phyloP scores from a whole-genome alignment of 1,284 basidiomycete species.

The Ganoderma multipileum region DNA sequence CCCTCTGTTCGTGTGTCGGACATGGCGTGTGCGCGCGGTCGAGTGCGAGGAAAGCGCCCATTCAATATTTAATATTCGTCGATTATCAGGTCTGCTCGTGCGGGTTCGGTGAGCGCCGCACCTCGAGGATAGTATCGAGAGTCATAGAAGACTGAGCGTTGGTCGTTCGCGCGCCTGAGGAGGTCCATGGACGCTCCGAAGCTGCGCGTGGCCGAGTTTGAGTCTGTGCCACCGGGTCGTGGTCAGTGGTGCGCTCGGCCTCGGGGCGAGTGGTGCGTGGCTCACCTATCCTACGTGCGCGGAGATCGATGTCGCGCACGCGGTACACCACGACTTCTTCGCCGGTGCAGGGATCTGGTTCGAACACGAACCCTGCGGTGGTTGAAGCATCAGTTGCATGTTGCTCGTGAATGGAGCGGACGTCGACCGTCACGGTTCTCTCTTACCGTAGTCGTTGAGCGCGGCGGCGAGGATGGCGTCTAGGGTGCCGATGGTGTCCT shows the following conservation, averaged over 20 bases:
- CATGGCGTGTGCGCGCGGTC: background rate
- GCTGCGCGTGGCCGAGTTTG: slow-evolving; percentile 16
- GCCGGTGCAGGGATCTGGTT: background rate
- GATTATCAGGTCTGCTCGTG: slow-evolving; percentile 7
- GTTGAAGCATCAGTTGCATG: background rate
- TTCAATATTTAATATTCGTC: slow-evolving; percentile 2
- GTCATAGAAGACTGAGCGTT: slow-evolving; percentile 4
- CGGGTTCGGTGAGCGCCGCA: slow-evolving; percentile 12
- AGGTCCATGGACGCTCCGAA: slow-evolving; percentile 14
- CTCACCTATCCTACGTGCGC: slow-evolving; percentile 12
- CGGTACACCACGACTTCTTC: slow-evolving; percentile 9
- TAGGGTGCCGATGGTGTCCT: background rate
- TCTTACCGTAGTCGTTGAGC: slow-evolving; percentile 4
- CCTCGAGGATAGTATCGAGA: slow-evolving; percentile 5
- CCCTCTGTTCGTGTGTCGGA: background rate
- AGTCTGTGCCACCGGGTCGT: slow-evolving; percentile 9
- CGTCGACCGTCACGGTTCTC: background rate
- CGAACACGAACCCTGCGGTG: slow-evolving; percentile 5
- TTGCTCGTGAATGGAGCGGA: too few relatives aligned
- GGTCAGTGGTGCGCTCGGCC: background rate
- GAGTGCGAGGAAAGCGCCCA: background rate
- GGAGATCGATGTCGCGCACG: slow-evolving; percentile 15
- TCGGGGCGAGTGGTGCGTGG: too few relatives aligned
- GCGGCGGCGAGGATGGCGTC: slow-evolving; percentile 1
- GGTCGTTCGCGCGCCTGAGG: background rate